Base-by-base conservation (phyloP, 148 eudicot species). In the Heliosperma pusillum region DNA sequence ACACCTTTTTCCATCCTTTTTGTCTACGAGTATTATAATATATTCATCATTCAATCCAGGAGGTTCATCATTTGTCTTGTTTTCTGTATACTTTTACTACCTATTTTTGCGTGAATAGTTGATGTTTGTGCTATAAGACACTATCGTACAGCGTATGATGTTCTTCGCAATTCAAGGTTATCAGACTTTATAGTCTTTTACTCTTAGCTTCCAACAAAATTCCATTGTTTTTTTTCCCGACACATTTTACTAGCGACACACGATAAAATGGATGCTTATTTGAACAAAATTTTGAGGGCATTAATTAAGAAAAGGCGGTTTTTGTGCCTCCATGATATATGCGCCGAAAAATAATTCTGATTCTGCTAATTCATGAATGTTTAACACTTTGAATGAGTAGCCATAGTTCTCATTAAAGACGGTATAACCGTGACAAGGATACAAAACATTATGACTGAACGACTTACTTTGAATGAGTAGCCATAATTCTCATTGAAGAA, bases 61-160 rank as follows among this genome's bases (percentile, higher is more conserved):
- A 62, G 15, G 19, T 62, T 62, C 33, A 25, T 62, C 66, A 62
- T 62, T 62, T 62, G 66, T 62, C 66, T 62, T 62, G 66, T 62
- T 62, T 62, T 62, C 66, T 25, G 30, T 12, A 10, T 62, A 9
- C 36, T 26, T 62, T 62, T 25, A 26, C 24, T 19, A 59, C 27
- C 19, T 27, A 13, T 26, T 62, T 24, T 26, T 25, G 26, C 13
- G 33, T 26, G 30, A 9, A 10, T 62, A 22, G 12, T 16, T 62
- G 30, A 6, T 62, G 5, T 24, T 62, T 26, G 66, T 27, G 19
- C 66, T 62, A 10, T 16, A 3, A 21, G n/a, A 57, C 25, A 58
- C 2, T 20, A 19, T 58, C 55, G 55, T 13, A 50, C 55, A 12
- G 55, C 1, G 55, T 50, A 50, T 47, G 53, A 47, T 50, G 55